Conservation (phyloP, 768 basidiomycete species). For the Macrolepiota fuliginosa region DNA sequence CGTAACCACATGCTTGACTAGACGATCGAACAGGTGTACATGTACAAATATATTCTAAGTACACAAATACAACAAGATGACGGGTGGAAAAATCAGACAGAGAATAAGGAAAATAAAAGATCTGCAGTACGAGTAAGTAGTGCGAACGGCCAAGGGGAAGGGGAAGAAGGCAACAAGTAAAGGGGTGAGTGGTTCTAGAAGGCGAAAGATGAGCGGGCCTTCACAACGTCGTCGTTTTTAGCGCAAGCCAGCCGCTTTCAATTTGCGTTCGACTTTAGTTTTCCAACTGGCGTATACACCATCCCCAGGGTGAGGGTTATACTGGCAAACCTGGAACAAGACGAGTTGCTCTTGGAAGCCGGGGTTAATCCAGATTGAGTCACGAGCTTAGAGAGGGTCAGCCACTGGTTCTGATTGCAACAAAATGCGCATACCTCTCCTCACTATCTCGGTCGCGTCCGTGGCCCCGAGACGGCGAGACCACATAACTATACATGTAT, state of each 20-base stretch:
- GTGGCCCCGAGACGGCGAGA: conserved; percentile 53
- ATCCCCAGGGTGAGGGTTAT: conserved; percentile 54
- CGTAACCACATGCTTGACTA: neutral
- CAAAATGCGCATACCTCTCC: conserved; percentile 43
- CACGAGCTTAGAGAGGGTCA: conserved; percentile 46
- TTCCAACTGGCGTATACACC: conserved; percentile 72
- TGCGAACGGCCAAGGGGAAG: conserved; percentile 1
- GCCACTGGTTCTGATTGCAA: conserved; percentile 5
- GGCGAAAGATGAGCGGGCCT: neutral
- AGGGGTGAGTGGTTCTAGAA: neutral
- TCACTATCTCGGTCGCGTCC: conserved; percentile 57
- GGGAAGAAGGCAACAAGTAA: conserved; percentile 1
- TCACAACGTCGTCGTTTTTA: neutral
- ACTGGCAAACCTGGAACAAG: conserved; percentile 71
- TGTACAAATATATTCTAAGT: conserved; percentile 1
- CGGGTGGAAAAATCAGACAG: neutral
- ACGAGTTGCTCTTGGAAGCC: conserved; percentile 80
- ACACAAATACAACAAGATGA: neutral
- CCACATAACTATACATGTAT: conserved; percentile 57
- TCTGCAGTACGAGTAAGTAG: neutral
- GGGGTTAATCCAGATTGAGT: conserved; percentile 78
- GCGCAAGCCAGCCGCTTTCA: conserved; percentile 38
- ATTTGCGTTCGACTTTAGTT: conserved; percentile 46
- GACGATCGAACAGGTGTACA: too few species aligned
- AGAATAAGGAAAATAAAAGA: neutral